Percentiles rank a stretch among this genome's conserved stretches.
phyloP scores from a whole-genome alignment of 1,284 basidiomycete species.

The Puccinia horiana region DNA sequence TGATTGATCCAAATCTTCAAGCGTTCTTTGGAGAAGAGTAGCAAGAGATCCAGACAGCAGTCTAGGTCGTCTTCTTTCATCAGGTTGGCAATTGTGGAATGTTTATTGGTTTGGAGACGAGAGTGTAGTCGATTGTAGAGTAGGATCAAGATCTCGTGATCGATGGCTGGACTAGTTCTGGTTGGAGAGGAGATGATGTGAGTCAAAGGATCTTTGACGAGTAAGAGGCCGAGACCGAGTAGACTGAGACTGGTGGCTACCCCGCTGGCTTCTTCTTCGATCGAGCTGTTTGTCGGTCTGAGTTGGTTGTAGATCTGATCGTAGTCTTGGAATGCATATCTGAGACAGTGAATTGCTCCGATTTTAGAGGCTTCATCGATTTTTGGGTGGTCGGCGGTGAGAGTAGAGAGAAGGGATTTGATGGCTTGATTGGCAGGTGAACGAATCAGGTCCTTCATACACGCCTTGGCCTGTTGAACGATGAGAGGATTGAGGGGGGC shows the following conservation, averaged over 20 bases:
- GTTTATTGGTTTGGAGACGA: constrained; percentile 19
- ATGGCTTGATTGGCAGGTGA: constrained; percentile 49
- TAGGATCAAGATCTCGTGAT: constrained; percentile 41
- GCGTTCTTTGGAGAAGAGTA: constrained; percentile 13
- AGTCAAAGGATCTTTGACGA: constrained; percentile 24
- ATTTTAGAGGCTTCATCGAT: constrained; percentile 37
- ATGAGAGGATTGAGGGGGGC: constrained; percentile 13
- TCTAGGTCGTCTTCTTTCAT: constrained; percentile 39
- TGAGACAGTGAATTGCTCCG: constrained; percentile 46
- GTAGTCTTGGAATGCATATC: constrained; percentile 46
- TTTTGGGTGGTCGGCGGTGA: background rate
- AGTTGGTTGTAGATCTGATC: constrained; percentile 28
- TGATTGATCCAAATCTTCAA: constrained; percentile 30
- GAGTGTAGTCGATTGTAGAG: constrained; percentile 32
- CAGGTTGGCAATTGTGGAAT: constrained; percentile 11
- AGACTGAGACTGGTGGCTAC: constrained; percentile 31
- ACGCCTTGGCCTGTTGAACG: constrained; percentile 42
- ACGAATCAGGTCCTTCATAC: constrained; percentile 48
- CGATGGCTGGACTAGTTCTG: constrained; percentile 13
- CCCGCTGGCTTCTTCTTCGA: constrained; percentile 23
- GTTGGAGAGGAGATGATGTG: constrained; percentile 12
- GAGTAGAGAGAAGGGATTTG: constrained; percentile 25
- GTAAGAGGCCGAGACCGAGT: constrained; percentile 34
- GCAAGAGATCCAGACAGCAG: constrained; percentile 34
- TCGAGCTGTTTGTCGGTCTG: background rate